Conservation (phyloP, 768 basidiomycete genomes). For the Phaeotremella skinneri region DNA sequence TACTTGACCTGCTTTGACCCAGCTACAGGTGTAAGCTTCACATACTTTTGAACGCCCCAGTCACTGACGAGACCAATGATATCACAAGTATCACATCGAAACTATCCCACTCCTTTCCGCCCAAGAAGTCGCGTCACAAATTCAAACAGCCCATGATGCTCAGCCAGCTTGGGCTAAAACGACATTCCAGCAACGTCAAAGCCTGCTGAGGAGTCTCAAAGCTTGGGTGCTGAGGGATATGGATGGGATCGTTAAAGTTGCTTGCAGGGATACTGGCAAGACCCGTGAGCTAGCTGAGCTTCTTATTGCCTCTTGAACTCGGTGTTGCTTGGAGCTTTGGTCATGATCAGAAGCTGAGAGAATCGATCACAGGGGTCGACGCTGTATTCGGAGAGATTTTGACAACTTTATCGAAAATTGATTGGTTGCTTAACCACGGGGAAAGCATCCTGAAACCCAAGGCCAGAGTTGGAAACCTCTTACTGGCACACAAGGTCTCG, state of each 20-base stretch:
- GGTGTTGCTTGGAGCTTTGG: slow-evolving; percentile 55
- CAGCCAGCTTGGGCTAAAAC: slow-evolving; percentile 72
- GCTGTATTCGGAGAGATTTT: slow-evolving; percentile 92
- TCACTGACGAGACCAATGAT: not conserved
- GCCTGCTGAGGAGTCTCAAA: slow-evolving; percentile 79
- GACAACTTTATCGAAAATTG: slow-evolving; percentile 90
- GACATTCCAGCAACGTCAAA: slow-evolving; percentile 72
- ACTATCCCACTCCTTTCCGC: slow-evolving; percentile 74
- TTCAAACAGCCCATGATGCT: slow-evolving; percentile 63
- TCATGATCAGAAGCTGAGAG: not conserved
- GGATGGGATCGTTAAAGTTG: slow-evolving; percentile 77
- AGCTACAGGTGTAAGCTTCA: slow-evolving; percentile 62
- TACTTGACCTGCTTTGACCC: slow-evolving; percentile 93
- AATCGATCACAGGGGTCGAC: slow-evolving; percentile 67
- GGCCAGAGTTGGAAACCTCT: slow-evolving; percentile 58
- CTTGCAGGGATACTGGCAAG: slow-evolving; percentile 92
- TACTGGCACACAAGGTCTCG: slow-evolving; percentile 53
- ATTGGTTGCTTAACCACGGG: slow-evolving; percentile 78
- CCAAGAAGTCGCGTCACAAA: slow-evolving; percentile 70
- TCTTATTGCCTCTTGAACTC: no score
- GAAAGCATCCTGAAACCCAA: slow-evolving; percentile 73
- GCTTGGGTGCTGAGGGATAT: slow-evolving; percentile 93
- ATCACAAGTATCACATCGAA: slow-evolving; percentile 63
- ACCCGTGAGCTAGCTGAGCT: slow-evolving; percentile 55
- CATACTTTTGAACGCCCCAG: not conserved